phyloP scores from a whole-genome alignment of 305 asterid genomes.

The Fraxinus ornus region DNA sequence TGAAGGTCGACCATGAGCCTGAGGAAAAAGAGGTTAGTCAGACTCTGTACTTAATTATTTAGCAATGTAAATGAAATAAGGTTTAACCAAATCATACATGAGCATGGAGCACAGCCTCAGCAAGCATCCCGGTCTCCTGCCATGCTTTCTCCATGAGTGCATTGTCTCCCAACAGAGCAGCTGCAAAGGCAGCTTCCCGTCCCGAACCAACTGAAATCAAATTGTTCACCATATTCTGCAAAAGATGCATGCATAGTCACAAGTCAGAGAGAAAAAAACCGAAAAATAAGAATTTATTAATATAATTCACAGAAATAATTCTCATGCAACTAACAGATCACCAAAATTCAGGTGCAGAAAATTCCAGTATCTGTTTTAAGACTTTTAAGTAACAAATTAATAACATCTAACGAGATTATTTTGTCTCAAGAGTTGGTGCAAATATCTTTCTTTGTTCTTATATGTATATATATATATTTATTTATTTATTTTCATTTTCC shows the following conservation, averaged over 20 bases:
- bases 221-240: constrained; percentile 85
- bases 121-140: constrained; percentile 98
- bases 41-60: not conserved
- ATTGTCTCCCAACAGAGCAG: constrained; percentile 94
- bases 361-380: not conserved
- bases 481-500: not conserved
- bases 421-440: not conserved
- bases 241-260: constrained; percentile 18
- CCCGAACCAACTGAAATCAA: constrained; percentile 88
- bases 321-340: not conserved
- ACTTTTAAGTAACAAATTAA: not conserved
- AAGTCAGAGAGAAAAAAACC: not conserved
- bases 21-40: constrained; percentile 24
- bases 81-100: constrained; percentile 47
- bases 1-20: constrained; percentile 96
- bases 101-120: constrained; percentile 95
- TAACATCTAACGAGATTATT: not conserved
- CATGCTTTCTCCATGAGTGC: constrained; percentile 94
- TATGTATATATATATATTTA: not conserved
- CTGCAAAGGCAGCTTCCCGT: constrained; percentile 96
- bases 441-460: not conserved
- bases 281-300: not conserved
- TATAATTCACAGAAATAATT: not conserved
- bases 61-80: not conserved
- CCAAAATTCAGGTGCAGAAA: not conserved